Evolutionary conservation across 352 stramenopile species (phyloP).

Genomic region (Lagenidium giganteum): DNA sequence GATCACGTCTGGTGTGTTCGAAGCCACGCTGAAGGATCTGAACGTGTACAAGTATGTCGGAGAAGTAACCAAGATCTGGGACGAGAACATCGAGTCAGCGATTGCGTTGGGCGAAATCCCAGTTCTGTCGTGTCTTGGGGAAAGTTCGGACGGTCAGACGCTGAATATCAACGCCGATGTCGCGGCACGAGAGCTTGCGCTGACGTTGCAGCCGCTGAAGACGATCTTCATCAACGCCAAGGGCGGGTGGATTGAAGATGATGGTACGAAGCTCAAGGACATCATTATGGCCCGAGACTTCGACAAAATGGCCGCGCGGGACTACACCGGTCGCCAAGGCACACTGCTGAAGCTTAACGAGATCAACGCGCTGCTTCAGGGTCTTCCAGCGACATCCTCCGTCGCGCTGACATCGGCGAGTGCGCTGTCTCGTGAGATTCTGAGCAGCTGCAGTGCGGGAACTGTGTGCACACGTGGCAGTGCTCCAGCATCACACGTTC

Average conservation of each 20-base stretch:
- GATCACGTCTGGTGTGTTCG: slow-evolving; percentile 85
- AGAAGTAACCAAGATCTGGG: slow-evolving; percentile 74
- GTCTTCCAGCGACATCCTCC: slow-evolving; percentile 68
- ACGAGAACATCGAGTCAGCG: slow-evolving; percentile 56
- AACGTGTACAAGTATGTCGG: slow-evolving; percentile 84
- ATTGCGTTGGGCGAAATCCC: slow-evolving; percentile 74
- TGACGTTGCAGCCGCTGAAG: slow-evolving; percentile 81
- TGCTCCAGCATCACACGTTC: slow-evolving; percentile 7
- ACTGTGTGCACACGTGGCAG: slow-evolving; percentile 75
- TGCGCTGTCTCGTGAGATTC: slow-evolving; percentile 75
- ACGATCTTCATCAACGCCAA: slow-evolving; percentile 89
- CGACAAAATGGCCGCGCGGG: slow-evolving; percentile 56
- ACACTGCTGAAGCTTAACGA: slow-evolving; percentile 91
- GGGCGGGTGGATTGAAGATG: slow-evolving; percentile 84
- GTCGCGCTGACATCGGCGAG: slow-evolving; percentile 84
- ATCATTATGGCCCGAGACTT: slow-evolving; percentile 85
- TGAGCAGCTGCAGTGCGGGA: slow-evolving; percentile 80
- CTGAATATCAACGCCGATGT: slow-evolving; percentile 90
- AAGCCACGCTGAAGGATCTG: slow-evolving; percentile 76
- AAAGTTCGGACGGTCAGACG: slow-evolving; percentile 66
- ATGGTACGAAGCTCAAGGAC: slow-evolving; percentile 76
- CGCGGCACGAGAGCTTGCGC: slow-evolving; percentile 68
- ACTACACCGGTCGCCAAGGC: slow-evolving; percentile 87
- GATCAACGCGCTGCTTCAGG: slow-evolving; percentile 81
- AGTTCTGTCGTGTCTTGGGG: slow-evolving; percentile 80